Conservation (phyloP, 208 protist genomes). For the Trypanosoma vivax region DNA sequence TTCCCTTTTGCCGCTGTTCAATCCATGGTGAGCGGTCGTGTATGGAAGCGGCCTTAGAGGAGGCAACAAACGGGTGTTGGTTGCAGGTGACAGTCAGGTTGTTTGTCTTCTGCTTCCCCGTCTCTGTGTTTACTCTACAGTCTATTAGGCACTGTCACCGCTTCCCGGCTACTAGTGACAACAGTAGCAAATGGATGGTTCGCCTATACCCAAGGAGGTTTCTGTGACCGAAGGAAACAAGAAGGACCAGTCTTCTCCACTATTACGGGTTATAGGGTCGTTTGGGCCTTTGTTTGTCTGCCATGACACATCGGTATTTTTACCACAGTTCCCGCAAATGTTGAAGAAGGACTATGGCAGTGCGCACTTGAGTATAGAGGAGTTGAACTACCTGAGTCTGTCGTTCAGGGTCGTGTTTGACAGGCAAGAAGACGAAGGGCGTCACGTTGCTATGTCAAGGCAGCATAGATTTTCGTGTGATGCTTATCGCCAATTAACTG, state of each 20-base stretch:
- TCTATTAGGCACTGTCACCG: too few species aligned
- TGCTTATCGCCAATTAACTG: conserved; percentile 42
- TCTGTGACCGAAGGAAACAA: not conserved
- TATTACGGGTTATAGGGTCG: conserved; percentile 7
- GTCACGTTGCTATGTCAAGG: conserved; percentile 10
- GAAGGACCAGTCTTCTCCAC: not conserved
- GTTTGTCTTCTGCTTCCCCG: not conserved
- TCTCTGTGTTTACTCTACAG: conserved; percentile 1
- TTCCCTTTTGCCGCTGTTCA: too few species aligned
- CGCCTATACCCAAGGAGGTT: too few species aligned
- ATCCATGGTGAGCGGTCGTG: too few species aligned
- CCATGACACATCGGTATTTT: conserved; percentile 6
- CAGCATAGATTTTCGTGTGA: conserved; percentile 27
- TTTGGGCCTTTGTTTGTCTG: conserved; percentile 20
- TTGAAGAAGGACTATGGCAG: conserved; percentile 31
- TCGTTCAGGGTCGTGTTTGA: conserved; percentile 23
- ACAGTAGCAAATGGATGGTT: too few species aligned
- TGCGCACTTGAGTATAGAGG: conserved; percentile 37
- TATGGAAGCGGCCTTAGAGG: too few species aligned
- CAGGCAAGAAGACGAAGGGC: conserved; percentile 3
- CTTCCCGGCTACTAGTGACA: too few species aligned
- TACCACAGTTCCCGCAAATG: conserved; percentile 36
- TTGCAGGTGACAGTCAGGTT: too few species aligned
- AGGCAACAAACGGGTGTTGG: too few species aligned
- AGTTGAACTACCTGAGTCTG: conserved; percentile 34